Evolutionary conservation across 495 filamentous ascomycete genomes (phyloP), one percentile per base, ranked within the genome.

Genomic region (Penicillium turbatum): DNA sequence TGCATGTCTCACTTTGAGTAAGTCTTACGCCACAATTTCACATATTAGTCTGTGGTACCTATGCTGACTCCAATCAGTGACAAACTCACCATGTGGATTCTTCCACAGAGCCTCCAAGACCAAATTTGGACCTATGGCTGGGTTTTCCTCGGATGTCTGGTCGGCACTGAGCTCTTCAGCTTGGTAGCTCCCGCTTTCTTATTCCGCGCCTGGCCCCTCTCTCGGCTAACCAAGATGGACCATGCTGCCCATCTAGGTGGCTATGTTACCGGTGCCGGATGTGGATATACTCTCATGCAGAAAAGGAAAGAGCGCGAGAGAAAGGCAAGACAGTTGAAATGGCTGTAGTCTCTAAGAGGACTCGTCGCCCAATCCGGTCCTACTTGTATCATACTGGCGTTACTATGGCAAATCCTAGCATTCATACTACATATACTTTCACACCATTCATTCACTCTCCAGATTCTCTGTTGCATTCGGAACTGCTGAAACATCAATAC

Each of bases 161-260:
- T 79, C 42, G 64, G 59, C 17, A 63, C 72, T 12, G 77, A 79
- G 42, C 12, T 75, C 0, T 34, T 74, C 30, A 65, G 63, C 17
- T 59, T 77, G 51, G 24, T 64, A n/a, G 48, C 68, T 7, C 61
- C 63, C 0, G 57, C 57, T 8, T 61, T 61, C 29, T 57, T 66
- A 48, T 38, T 66, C 35, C 46, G 34, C 21, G 51, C 60, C 8
- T 64, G 53, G 43, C 64, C 61, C 12, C 32, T 67, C 13, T 68
- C 59, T 44, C 67, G 62, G 26, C 50, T 63, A 3, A 48, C 49
- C 21, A 68, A 65, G 19, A 67, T 88, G 38, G 89, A 95, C 59
- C 72, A 90, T 49, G 76, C 74, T 40, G 84, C 86, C n/a, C 90
- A 95, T 74, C 57, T 92, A 27, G 82, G 81, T 21, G 90, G 90